Evolutionary conservation across 164 flowering plant genomes (phyloP).

Genomic region (Magnolia changhungtana): DNA sequence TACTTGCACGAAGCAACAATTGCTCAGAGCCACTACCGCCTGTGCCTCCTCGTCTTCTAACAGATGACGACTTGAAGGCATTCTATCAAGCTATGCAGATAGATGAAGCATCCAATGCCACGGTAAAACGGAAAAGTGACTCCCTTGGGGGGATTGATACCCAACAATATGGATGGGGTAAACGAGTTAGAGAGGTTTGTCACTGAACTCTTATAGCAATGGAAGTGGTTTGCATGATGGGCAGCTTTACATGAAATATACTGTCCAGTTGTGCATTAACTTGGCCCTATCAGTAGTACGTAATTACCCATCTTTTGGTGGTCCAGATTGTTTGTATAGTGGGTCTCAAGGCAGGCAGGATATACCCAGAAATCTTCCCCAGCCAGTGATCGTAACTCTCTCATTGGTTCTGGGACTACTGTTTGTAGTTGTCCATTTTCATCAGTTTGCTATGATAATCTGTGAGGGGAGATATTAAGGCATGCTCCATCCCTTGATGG

Average conservation of each 20-base stretch:
- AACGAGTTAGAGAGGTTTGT: conserved; percentile 95
- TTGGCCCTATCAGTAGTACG: neutral
- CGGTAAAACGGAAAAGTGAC: conserved; percentile 59
- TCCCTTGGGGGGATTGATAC: conserved; percentile 67
- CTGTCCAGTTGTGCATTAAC: neutral
- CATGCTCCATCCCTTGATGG: no score
- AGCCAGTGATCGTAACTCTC: no score
- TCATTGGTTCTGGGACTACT: no score
- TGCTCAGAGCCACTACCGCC: conserved; percentile 39
- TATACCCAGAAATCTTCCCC: no score
- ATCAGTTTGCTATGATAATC: no score
- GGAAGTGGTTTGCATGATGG: neutral
- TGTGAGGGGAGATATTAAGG: no score
- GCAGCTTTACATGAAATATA: neutral
- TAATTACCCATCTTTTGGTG: neutral
- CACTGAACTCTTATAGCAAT: neutral
- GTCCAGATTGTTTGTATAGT: neutral
- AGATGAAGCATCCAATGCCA: conserved; percentile 51
- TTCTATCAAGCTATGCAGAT: conserved; percentile 78
- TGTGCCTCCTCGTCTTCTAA: conserved; percentile 82
- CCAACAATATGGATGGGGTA: conserved; percentile 93
- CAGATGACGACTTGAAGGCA: conserved; percentile 74
- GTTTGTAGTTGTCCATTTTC: no score
- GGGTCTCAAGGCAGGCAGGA: neutral
- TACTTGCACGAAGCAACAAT: conserved; percentile 36